A percentile compares a stretch with the other conserved stretches of the same genome.
phyloP scores from a whole-genome alignment of 768 basidiomycete genomes.

The Mrakia blollopis region DNA sequence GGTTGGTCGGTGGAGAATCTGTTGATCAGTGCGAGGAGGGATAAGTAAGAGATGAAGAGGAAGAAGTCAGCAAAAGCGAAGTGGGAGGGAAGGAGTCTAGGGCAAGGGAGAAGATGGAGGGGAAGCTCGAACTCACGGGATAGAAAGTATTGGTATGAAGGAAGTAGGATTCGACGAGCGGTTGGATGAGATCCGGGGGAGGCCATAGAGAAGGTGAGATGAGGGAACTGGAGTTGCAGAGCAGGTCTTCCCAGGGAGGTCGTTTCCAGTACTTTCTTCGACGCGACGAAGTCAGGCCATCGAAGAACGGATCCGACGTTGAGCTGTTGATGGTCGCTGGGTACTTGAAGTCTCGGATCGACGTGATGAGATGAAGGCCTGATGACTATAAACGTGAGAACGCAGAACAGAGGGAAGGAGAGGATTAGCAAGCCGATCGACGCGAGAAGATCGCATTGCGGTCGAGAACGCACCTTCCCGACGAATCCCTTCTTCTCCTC shows the following conservation, averaged over 20 bases:
- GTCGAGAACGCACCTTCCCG: conserved; percentile 21
- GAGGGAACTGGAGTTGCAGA: conserved; percentile 1
- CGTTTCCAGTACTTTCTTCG: conserved; percentile 6
- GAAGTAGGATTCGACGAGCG: background rate
- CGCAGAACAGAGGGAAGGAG: background rate
- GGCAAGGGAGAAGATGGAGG: no score
- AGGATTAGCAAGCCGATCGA: background rate
- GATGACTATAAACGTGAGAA: conserved; percentile 3
- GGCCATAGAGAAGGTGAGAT: background rate
- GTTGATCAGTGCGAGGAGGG: no score
- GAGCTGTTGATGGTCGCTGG: background rate
- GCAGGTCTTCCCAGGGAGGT: background rate
- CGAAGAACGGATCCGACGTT: background rate
- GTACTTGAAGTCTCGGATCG: conserved; percentile 29
- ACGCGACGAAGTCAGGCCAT: background rate
- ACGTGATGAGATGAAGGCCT: conserved; percentile 12
- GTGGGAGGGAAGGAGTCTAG: background rate
- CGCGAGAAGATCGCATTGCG: background rate
- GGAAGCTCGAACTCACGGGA: background rate
- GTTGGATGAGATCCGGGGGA: conserved; percentile 14
- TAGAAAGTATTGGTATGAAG: background rate
- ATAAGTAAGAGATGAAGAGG: background rate
- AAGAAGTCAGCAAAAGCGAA: background rate
- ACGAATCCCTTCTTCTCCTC: conserved; percentile 17
- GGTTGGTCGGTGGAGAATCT: conserved; percentile 1